These are phyloP conservation scores for Penicillium flavigenum DNA, from an alignment of 495 filamentous ascomycete genomes.

Conservation along the genomic window DNA sequence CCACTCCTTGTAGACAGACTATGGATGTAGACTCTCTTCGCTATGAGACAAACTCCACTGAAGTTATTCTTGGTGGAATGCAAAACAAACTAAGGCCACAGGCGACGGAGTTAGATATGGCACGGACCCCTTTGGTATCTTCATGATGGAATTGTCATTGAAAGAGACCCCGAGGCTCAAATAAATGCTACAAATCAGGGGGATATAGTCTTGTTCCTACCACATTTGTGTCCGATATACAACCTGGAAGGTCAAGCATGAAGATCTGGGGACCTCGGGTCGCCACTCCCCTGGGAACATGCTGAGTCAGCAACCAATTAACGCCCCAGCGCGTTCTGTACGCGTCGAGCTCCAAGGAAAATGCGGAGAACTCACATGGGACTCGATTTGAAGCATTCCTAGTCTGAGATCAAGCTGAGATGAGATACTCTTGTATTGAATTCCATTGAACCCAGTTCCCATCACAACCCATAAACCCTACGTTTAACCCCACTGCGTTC, in stretches of 20 bases:
- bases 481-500: neutral
- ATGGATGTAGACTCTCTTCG: neutral
- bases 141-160: too few relatives aligned
- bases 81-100: too few relatives aligned
- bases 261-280: too few relatives aligned
- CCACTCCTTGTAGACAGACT: neutral
- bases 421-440: neutral
- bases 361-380: neutral
- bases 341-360: constrained; percentile 18
- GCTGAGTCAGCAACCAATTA: constrained; percentile 30
- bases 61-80: too few relatives aligned
- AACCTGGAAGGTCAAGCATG: too few relatives aligned
- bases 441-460: neutral
- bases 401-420: neutral
- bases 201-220: too few relatives aligned
- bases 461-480: neutral
- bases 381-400: neutral
- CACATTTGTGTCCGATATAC: too few relatives aligned
- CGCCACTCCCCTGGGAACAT: neutral
- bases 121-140: too few relatives aligned
- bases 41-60: too few relatives aligned
- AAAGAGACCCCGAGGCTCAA: too few relatives aligned
- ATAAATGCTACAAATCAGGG: too few relatives aligned
- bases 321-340: constrained; percentile 18
- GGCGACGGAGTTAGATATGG: too few relatives aligned